Evolutionary conservation across 305 asterid species (phyloP).

Genomic region (Rubia tinctorum): DNA sequence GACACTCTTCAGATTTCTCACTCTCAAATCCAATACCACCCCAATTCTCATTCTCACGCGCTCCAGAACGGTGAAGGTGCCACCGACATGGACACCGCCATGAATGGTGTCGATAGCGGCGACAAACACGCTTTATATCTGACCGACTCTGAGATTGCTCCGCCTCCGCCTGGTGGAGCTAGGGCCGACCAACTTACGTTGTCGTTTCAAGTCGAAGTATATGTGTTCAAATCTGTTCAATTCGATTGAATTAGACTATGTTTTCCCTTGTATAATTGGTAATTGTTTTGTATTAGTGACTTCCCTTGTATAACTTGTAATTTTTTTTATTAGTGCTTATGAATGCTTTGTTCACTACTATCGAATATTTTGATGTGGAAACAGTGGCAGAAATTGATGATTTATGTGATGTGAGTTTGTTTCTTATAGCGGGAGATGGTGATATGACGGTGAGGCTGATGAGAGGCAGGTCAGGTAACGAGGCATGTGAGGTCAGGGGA

Average conservation of each 20-base stretch:
- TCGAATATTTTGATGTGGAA: not conserved
- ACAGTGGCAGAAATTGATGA: too few species aligned
- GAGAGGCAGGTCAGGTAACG: too few species aligned
- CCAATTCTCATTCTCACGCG: constrained; percentile 53
- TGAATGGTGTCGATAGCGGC: constrained; percentile 39
- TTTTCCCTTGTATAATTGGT: not conserved
- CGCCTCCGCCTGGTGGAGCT: constrained; percentile 38
- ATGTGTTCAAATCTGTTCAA: constrained; percentile 70
- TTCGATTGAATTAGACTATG: not conserved
- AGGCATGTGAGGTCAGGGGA: too few species aligned
- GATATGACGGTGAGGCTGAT: too few species aligned
- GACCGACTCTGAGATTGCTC: constrained; percentile 41
- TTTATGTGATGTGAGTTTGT: too few species aligned
- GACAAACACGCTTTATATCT: constrained; percentile 49
- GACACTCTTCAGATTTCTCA: constrained; percentile 24
- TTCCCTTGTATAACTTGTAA: too few species aligned
- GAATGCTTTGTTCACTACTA: not conserved
- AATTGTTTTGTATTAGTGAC: not conserved
- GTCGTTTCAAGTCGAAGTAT: constrained; percentile 94
- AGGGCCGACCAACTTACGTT: constrained; percentile 87
- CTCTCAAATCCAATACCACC: constrained; percentile 57
- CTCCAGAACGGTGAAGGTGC: constrained; percentile 30
- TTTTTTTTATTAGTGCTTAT: too few species aligned
- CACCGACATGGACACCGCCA: constrained; percentile 18
- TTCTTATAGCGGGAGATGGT: too few species aligned